Base-by-base conservation (phyloP, 1,139 yeast species). In the Yamadazyma jaroonii region DNA sequence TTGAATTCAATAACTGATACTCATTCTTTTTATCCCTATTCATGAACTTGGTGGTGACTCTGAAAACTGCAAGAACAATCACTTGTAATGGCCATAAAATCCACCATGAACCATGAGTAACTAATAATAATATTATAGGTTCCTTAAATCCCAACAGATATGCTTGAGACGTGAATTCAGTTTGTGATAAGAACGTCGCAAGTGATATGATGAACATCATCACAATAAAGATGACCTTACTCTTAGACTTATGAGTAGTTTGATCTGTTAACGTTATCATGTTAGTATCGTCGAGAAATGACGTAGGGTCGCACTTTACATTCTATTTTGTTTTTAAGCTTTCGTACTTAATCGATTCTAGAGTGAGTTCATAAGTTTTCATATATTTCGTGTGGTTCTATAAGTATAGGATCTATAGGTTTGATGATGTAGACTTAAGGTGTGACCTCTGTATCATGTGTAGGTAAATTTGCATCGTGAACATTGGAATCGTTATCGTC, bases 31-130 rank as follows among this genome's bases (percentile, higher is more conserved):
- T 36, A 10, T 9, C 24, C 21, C 9, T 27, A 9, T 20, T 25
- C 9, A 9, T 33, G 10, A 39, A 9, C 17, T 41, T 43, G 6
- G 32, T 26, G n/a, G 34, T 25, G 25, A 39, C 35, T 32, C 77
- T 71, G 54, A 58, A 62, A 1, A 57, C n/a, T 1, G 79, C 72
- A n/a, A 77, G 65, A 1, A 53, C 35, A 0, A 67, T n/a, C n/a
- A 81, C 73, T 56, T 86, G 95, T 8, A 74, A 35, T 0, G 92
- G 94, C 86, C 90, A 84, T 36, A 85, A 67, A 12, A 74, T 38
- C 72, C 80, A 69, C 95, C 95, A 86, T 11, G 84, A 75, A 1
- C 90, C 85, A 53, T 87, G 96, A 0, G 95, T 88, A 7, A 85
- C 63, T 41, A 77, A 67, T 35, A 87, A 61, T 41, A 84, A 64